Evolutionary conservation across 2,329 filamentous ascomycete species (phyloP).

Genomic region (Madurella mycetomatis): DNA sequence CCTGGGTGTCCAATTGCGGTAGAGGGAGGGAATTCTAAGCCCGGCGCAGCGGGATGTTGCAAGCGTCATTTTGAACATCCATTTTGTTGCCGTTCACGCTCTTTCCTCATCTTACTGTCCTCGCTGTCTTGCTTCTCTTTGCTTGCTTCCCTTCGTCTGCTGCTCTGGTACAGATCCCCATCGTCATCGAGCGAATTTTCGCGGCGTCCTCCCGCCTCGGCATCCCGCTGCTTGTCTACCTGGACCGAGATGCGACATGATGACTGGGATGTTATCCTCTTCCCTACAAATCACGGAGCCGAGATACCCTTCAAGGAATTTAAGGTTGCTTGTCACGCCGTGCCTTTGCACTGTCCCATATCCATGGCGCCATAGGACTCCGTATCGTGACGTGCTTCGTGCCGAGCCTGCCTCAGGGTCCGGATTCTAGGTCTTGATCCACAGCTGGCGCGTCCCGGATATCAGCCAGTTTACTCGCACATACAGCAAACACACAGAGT

Average conservation of each 20-base stretch:
- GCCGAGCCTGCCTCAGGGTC: conserved; percentile 56
- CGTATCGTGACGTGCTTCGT: conserved; percentile 69
- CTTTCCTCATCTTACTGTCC: neutral
- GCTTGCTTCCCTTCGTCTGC: conserved; percentile 4
- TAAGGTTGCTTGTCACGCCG: conserved; percentile 69
- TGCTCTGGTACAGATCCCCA: neutral
- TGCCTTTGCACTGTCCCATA: conserved; percentile 52
- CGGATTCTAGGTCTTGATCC: conserved; percentile 68
- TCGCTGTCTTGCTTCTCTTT: conserved; percentile 2
- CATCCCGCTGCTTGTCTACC: neutral
- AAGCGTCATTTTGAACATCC: neutral
- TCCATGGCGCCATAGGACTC: conserved; percentile 46
- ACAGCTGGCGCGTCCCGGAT: conserved; percentile 63
- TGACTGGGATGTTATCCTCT: conserved; percentile 81
- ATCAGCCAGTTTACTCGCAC: conserved; percentile 54
- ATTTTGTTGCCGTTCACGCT: neutral
- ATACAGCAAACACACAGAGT: conserved; percentile 52
- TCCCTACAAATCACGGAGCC: conserved; percentile 55
- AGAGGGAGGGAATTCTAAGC: too few relatives aligned
- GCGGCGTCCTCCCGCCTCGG: neutral
- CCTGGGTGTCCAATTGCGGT: neutral
- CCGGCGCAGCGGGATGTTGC: neutral
- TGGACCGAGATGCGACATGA: conserved; percentile 66
- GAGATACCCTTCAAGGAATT: conserved; percentile 77
- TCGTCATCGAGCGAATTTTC: conserved; percentile 13